phyloP scores from a whole-genome alignment of 2,329 filamentous ascomycete species.

The Scytalidium sp. region DNA sequence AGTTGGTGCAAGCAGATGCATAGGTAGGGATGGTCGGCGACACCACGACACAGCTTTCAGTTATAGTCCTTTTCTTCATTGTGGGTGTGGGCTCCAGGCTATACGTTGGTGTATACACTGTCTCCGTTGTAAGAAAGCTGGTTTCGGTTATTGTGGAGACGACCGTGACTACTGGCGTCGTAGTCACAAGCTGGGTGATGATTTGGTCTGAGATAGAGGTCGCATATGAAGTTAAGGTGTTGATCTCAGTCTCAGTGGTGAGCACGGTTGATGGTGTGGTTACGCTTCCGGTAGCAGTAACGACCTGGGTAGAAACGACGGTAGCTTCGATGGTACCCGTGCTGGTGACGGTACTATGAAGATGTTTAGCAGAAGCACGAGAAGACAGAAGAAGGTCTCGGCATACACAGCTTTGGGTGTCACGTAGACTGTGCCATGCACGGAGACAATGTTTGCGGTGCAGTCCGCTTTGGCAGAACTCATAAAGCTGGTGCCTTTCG shows the following conservation, averaged over 20 bases:
- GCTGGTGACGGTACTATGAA: not conserved
- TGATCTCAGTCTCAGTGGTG: not conserved
- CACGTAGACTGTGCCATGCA: not conserved
- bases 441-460: not conserved
- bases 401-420: not conserved
- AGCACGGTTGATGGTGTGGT: not conserved
- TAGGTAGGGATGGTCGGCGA: not conserved
- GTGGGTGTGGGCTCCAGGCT: not conserved
- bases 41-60: not conserved
- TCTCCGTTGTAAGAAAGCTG: not conserved
- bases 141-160: not conserved
- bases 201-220: not conserved
- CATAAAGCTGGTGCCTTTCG: not conserved
- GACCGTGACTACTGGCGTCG: not conserved
- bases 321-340: not conserved
- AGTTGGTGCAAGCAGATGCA: not conserved
- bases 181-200: not conserved
- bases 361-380: not conserved
- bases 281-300: not conserved
- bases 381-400: not conserved
- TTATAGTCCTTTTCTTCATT: not conserved
- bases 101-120: not conserved
- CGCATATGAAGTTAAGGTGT: not conserved
- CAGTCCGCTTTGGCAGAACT: not conserved
- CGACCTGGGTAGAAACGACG: not conserved